A percentile compares a stretch with the other conserved stretches of the same genome.
These are phyloP conservation scores for Fusarium nurragi DNA, from an alignment of 2,329 filamentous ascomycete genomes.

Conservation along the genomic window DNA sequence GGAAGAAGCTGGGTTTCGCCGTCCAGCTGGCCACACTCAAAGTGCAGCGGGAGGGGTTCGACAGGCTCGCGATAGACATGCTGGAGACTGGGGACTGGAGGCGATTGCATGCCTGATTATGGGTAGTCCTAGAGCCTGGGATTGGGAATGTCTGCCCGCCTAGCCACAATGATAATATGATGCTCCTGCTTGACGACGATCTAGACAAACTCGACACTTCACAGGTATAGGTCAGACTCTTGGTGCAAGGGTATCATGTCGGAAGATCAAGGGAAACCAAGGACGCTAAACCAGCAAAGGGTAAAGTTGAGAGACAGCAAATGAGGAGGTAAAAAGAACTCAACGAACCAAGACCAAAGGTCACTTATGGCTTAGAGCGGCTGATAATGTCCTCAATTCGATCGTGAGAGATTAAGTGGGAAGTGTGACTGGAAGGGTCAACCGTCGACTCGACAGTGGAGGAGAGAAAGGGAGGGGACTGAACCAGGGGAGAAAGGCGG, in stretches of 20 bases:
- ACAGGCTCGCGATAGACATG: conserved; percentile 55
- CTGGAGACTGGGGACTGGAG: conserved; percentile 27
- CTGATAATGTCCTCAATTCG: conserved; percentile 13
- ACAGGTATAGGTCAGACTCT: conserved; percentile 14
- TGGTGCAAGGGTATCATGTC: conserved; percentile 33
- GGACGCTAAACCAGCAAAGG: conserved; percentile 20
- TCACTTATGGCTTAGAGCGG: conserved; percentile 31
- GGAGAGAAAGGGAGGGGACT: conserved; percentile 22
- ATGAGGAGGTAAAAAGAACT: conserved; percentile 1
- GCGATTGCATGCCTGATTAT: conserved; percentile 18
- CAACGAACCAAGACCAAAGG: conserved; percentile 22
- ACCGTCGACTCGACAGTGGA: conserved; percentile 17
- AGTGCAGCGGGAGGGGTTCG: conserved; percentile 73
- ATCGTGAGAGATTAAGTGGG: conserved; percentile 37
- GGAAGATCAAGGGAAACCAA: conserved; percentile 19
- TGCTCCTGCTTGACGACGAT: conserved; percentile 29
- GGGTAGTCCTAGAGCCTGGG: background rate
- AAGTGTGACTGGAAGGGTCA: conserved; percentile 29
- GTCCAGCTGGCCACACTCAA: conserved; percentile 74
- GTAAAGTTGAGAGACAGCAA: background rate
- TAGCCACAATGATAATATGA: conserved; percentile 27
- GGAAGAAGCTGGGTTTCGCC: conserved; percentile 65
- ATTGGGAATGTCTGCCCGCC: conserved; percentile 7
- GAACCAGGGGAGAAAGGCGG: conserved; percentile 40
- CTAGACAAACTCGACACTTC: conserved; percentile 21